These are phyloP conservation scores for Collybia mongolica DNA, from an alignment of 768 basidiomycete genomes.

Conservation along the genomic window DNA sequence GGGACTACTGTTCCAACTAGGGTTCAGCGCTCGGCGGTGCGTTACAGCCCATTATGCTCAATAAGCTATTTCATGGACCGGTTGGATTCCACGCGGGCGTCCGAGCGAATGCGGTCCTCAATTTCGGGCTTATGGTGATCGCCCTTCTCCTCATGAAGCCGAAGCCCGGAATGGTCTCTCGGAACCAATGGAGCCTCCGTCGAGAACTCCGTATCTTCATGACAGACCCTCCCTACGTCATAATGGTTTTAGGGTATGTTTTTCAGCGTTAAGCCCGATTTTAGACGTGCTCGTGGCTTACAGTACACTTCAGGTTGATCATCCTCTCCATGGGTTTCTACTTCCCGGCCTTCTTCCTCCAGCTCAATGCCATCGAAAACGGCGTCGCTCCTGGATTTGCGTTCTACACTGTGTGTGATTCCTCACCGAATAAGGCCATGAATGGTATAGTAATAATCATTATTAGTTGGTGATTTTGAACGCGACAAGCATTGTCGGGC, in stretches of 20 bases:
- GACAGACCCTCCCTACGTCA: conserved; percentile 41
- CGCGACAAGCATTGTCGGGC: conserved; percentile 40
- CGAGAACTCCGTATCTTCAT: conserved; percentile 31
- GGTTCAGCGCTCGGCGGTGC: conserved; percentile 57
- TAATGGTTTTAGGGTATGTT: conserved; percentile 35
- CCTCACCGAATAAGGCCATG: too few species aligned
- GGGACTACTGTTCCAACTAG: conserved; percentile 14
- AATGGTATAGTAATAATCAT: conserved; percentile 13
- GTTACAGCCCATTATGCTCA: conserved; percentile 68
- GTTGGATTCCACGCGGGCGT: conserved; percentile 54
- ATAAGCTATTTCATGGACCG: conserved; percentile 44
- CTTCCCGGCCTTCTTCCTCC: conserved; percentile 58
- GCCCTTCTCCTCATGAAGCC: conserved; percentile 33
- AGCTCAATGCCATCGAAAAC: conserved; percentile 49
- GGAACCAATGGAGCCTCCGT: conserved; percentile 24
- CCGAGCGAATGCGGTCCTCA: conserved; percentile 35
- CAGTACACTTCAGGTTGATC: conserved; percentile 24
- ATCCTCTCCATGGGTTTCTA: conserved; percentile 38
- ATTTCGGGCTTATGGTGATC: conserved; percentile 25
- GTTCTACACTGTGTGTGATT: conserved; percentile 48
- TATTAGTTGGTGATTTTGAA: conserved; percentile 52
- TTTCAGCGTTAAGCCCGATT: too few species aligned
- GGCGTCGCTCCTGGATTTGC: conserved; percentile 43
- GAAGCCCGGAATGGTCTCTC: conserved; percentile 35
- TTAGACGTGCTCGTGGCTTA: too few species aligned